phyloP scores from a whole-genome alignment of 2,329 filamentous ascomycete species.

The Talaromyces sp. region DNA sequence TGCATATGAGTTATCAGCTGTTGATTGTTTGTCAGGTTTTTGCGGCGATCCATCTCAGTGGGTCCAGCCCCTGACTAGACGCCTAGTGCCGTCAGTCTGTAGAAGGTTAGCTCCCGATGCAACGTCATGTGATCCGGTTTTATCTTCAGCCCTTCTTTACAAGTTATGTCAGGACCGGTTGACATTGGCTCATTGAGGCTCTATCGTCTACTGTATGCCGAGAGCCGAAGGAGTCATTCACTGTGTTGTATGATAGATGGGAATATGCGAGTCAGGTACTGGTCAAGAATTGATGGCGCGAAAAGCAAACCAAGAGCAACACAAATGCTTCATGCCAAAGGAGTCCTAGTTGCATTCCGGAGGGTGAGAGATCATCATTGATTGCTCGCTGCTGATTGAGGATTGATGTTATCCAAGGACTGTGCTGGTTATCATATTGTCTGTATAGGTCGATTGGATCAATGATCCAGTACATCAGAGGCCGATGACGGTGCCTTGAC shows the following conservation, averaged over 20 bases:
- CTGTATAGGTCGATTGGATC: not conserved
- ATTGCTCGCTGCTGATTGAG: not conserved
- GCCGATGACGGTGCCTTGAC: not conserved
- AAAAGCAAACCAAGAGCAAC: not conserved
- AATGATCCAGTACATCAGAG: not conserved
- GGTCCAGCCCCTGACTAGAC: slow-evolving; percentile 13
- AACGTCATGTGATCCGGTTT: not conserved
- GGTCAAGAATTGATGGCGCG: not conserved
- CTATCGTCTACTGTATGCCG: not conserved
- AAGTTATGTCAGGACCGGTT: not conserved
- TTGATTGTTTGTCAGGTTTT: not conserved
- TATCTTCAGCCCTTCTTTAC: not conserved
- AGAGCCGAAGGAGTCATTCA: not conserved
- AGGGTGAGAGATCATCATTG: not conserved
- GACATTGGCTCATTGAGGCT: not conserved
- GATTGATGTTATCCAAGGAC: not conserved
- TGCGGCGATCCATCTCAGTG: not conserved
- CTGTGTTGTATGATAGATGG: not conserved
- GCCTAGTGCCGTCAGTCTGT: not conserved
- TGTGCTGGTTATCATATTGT: not conserved
- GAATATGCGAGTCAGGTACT: not conserved
- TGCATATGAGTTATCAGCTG: not conserved
- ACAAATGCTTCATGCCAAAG: not conserved
- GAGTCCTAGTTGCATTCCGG: not conserved
- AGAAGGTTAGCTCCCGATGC: not conserved